Evolutionary conservation across 163 green algal genomes (phyloP).

Genomic region (Coccomyxa subellipsoidea): DNA sequence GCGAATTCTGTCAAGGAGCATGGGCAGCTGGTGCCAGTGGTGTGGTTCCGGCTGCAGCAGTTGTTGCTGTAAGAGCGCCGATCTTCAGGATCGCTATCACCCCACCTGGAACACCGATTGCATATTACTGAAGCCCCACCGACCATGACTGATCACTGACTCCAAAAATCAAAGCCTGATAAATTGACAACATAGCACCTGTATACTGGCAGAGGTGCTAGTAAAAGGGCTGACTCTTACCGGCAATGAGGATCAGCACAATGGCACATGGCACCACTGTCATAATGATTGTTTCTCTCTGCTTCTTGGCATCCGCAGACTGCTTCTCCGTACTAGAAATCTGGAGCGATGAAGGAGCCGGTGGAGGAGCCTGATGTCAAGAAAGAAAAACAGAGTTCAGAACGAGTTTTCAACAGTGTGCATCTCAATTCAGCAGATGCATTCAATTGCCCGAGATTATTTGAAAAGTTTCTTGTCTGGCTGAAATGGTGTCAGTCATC

Average conservation of each 20-base stretch:
- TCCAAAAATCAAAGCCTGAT: background rate
- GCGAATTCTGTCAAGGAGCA: background rate
- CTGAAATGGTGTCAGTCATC: background rate
- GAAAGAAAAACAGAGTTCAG: background rate
- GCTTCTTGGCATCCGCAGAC: background rate
- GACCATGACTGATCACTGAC: too few relatives aligned
- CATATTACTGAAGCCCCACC: background rate
- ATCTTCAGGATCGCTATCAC: background rate
- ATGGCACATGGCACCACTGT: background rate
- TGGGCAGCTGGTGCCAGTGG: background rate
- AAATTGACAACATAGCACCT: background rate
- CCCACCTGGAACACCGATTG: background rate
- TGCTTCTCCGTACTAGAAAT: background rate
- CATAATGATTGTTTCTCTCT: background rate
- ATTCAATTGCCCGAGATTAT: too few relatives aligned
- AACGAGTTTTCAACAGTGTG: background rate
- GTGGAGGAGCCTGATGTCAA: background rate
- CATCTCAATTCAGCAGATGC: too few relatives aligned
- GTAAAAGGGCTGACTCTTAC: background rate
- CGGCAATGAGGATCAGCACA: background rate
- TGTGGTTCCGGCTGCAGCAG: background rate
- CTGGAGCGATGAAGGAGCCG: background rate
- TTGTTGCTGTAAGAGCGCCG: background rate
- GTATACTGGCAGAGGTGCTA: background rate
- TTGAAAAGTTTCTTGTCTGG: background rate